These are phyloP conservation scores for Prunus campanulata DNA, from an alignment of 306 rosid genomes.

Conservation along the genomic window DNA sequence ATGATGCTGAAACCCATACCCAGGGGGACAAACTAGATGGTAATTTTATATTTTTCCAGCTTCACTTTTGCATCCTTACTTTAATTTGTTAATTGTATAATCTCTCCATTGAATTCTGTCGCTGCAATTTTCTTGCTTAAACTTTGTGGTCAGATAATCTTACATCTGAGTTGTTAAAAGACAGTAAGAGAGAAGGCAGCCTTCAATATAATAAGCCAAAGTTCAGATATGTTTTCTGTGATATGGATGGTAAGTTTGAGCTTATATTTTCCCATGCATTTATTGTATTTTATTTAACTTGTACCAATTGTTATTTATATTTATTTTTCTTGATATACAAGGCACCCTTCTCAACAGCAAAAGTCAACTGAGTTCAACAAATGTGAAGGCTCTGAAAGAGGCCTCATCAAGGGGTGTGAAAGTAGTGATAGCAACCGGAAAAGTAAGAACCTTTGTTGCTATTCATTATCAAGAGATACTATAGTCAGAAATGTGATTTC, in stretches of 20 bases:
- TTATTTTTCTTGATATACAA: constrained; percentile 26
- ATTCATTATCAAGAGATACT: background rate
- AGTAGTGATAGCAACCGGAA: constrained; percentile 95
- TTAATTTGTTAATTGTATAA: background rate
- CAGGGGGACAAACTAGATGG: constrained; percentile 46
- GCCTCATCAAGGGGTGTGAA: constrained; percentile 81
- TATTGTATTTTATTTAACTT: constrained; percentile 19
- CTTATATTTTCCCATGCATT: background rate
- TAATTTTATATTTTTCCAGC: constrained; percentile 20
- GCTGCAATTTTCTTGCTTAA: constrained; percentile 6
- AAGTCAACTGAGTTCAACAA: constrained; percentile 65
- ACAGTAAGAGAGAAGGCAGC: constrained; percentile 84
- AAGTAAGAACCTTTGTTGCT: constrained; percentile 49
- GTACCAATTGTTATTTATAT: constrained; percentile 6
- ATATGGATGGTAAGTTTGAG: constrained; percentile 83
- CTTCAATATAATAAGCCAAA: constrained; percentile 80
- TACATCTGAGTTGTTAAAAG: constrained; percentile 70
- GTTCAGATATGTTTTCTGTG: constrained; percentile 89
- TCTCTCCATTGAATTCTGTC: constrained; percentile 12
- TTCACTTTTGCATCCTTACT: background rate
- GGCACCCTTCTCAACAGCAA: constrained; percentile 89
- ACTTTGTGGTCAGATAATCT: constrained; percentile 44
- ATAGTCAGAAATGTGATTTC: background rate
- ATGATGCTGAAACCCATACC: constrained; percentile 41
- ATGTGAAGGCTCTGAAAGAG: constrained; percentile 71